phyloP scores from a whole-genome alignment of 164 flowering plant species.

The Macadamia tetraphylla region DNA sequence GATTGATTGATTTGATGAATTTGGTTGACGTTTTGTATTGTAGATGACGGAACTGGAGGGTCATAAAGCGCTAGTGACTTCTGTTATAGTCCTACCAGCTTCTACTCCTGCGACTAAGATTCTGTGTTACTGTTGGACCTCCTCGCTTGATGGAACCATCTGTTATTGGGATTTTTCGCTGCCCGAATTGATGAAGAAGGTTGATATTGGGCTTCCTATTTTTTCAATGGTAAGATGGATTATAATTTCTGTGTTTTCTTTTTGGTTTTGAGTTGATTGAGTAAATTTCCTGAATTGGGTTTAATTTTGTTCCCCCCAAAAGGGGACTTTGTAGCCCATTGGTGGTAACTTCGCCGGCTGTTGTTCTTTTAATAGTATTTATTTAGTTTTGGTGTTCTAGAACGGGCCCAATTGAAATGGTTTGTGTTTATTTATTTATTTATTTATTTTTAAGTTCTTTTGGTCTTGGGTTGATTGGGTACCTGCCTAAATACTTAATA shows the following conservation, averaged over 20 bases:
- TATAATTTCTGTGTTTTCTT: background rate
- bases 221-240: conserved; percentile 62
- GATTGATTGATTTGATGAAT: background rate
- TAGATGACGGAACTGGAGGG: conserved; percentile 77
- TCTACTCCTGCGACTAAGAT: conserved; percentile 39
- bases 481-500: too few relatives aligned
- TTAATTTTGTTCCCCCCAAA: background rate
- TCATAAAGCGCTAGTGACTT: conserved; percentile 64
- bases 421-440: too few relatives aligned
- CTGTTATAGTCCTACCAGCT: conserved; percentile 68
- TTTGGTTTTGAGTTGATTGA: background rate
- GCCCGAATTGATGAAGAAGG: conserved; percentile 62
- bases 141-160: conserved; percentile 89
- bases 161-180: conserved; percentile 86
- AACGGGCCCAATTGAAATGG: too few relatives aligned
- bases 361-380: too few relatives aligned
- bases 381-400: too few relatives aligned
- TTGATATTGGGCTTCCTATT: conserved; percentile 53
- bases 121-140: conserved; percentile 78
- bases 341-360: background rate
- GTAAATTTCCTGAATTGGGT: background rate
- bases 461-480: background rate
- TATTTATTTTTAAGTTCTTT: too few relatives aligned
- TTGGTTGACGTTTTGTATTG: background rate
- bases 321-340: too few relatives aligned